A percentile compares a stretch with the other conserved stretches of the same genome.
Evolutionary conservation across 192 early-diverging fungal genomes (phyloP).

Genomic region (Paraglomus occultum): DNA sequence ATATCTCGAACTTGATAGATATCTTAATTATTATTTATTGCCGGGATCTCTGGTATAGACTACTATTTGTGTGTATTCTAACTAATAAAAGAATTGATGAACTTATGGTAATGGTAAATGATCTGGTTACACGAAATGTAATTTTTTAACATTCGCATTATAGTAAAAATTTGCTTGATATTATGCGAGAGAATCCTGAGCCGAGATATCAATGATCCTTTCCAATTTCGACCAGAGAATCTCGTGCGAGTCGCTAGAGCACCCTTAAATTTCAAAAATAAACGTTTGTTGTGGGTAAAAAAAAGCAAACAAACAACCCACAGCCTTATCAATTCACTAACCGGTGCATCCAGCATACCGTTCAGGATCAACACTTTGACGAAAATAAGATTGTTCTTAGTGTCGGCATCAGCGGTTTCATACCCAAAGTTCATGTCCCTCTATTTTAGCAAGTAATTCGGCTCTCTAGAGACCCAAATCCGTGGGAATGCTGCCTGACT

Average conservation of each 20-base stretch:
- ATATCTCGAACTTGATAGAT: no score
- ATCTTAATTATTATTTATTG: no score
- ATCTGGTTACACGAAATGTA: no score
- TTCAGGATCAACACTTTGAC: constrained; percentile 77
- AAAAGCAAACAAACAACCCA: neutral
- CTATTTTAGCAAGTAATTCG: constrained; percentile 80
- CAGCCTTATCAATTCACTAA: constrained; percentile 51
- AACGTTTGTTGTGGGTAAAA: neutral
- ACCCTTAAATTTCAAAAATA: constrained; percentile 14
- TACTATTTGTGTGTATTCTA: no score
- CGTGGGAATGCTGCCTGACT: constrained; percentile 72
- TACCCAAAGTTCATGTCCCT: constrained; percentile 85
- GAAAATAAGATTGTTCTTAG: constrained; percentile 81
- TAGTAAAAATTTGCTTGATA: no score
- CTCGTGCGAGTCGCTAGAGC: neutral
- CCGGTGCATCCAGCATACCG: constrained; percentile 93
- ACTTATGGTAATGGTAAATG: no score
- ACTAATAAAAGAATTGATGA: no score
- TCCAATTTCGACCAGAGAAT: no score
- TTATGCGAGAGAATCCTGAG: no score
- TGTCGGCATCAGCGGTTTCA: constrained; percentile 78
- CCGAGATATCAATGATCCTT: no score
- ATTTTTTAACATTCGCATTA: no score
- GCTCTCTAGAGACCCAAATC: constrained; percentile 87
- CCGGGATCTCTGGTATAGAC: no score